Evolutionary conservation across 2,329 filamentous ascomycete species (phyloP), one percentile per base, ranked within the genome.

Genomic region (Colletotrichum sansevieriae): DNA sequence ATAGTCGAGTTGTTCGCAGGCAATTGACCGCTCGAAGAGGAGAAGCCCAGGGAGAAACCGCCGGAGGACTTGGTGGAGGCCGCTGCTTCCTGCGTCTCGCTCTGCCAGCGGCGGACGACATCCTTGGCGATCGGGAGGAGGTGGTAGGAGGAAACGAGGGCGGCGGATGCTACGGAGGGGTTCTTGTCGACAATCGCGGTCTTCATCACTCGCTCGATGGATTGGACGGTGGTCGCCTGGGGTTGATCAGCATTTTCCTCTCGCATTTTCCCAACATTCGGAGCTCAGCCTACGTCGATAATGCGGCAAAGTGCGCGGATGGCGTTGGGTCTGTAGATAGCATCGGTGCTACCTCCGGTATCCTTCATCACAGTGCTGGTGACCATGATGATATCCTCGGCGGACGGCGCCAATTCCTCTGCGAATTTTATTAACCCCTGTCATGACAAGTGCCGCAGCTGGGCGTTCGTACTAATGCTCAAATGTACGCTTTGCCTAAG

Each of bases 331-430:
- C 96, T 89, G 84, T 95, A 98, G 65, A 98, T 90, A 61, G 95
- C 92, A 78, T 98, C 96, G 77, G 94, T 98, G 76, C 95, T 93
- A 72, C 97, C 94, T 60, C 95, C 94, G 11, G 95, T 98, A 80
- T 99, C 96, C 86, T 99, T 99, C 96, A 98, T 99, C 75, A 99
- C 98, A 74, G 95, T 98, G 82, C 94, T 97, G 18, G 96, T 99
- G 71, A 98, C 96, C 96, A 99, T 98, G 80, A 99, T 99, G 72
- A 98, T 97, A 86, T 99, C 96, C 84, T 98, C 94, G 68, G 96
- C 96, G 25, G 94, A 97, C 80, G 91, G 90, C 74, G 95, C 94
- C 76, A 99, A 87, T 87, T 99, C 96, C 56, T 59, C 29, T 29
- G 29, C 29, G 29, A 29, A 29, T 7, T 29, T 29, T 29, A 7